Conservation (phyloP, 2,329 filamentous ascomycete genomes). For the Fusarium avenaceum region DNA sequence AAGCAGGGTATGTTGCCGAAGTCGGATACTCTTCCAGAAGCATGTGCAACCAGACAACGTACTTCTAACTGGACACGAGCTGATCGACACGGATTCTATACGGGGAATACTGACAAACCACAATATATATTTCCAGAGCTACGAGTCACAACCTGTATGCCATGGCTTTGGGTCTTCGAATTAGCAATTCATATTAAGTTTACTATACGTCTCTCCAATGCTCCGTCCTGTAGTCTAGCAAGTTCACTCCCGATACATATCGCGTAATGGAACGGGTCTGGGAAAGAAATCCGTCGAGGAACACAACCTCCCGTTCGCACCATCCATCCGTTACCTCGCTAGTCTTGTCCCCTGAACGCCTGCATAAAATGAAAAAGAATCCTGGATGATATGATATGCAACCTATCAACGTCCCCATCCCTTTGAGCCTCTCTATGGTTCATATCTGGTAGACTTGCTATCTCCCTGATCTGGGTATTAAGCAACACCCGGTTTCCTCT, state of each 20-base stretch:
- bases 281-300: slow-evolving; percentile 29
- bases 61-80: slow-evolving; percentile 83
- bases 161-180: neutral
- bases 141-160: neutral
- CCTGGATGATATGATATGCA: slow-evolving; percentile 46
- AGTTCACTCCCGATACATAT: slow-evolving; percentile 11
- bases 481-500: slow-evolving; percentile 7
- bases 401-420: slow-evolving; percentile 33
- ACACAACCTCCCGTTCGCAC: slow-evolving; percentile 19
- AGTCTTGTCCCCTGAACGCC: slow-evolving; percentile 44
- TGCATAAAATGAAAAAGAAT: slow-evolving; percentile 35
- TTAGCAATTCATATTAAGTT: slow-evolving; percentile 34
- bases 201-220: slow-evolving; percentile 35
- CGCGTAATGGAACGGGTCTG: slow-evolving; percentile 8
- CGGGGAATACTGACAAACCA: neutral
- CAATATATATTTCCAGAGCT: neutral
- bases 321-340: slow-evolving; percentile 37
- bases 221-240: slow-evolving; percentile 25
- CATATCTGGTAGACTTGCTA: slow-evolving; percentile 4
- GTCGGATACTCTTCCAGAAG: slow-evolving; percentile 92
- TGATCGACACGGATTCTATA: slow-evolving; percentile 80
- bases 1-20: slow-evolving; percentile 67
- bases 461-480: slow-evolving; percentile 18
- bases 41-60: slow-evolving; percentile 87
- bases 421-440: slow-evolving; percentile 23